Percentiles rank a stretch among this genome's conserved stretches.
phyloP scores from a whole-genome alignment of 75 land plant species.

The Cryptomeria japonica region DNA sequence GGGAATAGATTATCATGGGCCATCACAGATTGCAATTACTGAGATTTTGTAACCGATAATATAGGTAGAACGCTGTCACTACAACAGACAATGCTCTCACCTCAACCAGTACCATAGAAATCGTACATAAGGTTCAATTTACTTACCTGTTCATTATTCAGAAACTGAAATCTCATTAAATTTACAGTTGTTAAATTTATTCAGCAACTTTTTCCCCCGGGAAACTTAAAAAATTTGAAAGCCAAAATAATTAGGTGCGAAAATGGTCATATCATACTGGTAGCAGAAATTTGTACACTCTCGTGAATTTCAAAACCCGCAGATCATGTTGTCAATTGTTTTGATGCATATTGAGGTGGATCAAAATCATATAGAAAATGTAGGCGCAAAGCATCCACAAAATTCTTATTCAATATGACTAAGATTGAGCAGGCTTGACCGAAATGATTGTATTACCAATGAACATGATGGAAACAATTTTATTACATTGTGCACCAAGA shows the following conservation, averaged over 20 bases:
- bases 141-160: background rate
- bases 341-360: background rate
- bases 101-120: background rate
- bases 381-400: background rate
- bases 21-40: background rate
- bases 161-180: background rate
- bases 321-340: background rate
- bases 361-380: background rate
- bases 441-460: background rate
- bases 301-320: background rate
- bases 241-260: background rate
- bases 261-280: background rate
- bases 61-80: too few relatives aligned
- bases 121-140: background rate
- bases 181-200: background rate
- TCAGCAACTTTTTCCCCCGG: background rate
- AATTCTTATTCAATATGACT: background rate
- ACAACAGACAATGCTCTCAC: background rate
- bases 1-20: too few relatives aligned
- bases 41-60: background rate
- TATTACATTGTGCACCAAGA: slow-evolving; percentile 12
- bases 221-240: background rate
- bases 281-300: background rate
- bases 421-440: background rate
- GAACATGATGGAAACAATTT: slow-evolving; percentile 13